Evolutionary conservation across 2,329 filamentous ascomycete genomes (phyloP).

Genomic region (Pseudogymnoascus verrucosus): DNA sequence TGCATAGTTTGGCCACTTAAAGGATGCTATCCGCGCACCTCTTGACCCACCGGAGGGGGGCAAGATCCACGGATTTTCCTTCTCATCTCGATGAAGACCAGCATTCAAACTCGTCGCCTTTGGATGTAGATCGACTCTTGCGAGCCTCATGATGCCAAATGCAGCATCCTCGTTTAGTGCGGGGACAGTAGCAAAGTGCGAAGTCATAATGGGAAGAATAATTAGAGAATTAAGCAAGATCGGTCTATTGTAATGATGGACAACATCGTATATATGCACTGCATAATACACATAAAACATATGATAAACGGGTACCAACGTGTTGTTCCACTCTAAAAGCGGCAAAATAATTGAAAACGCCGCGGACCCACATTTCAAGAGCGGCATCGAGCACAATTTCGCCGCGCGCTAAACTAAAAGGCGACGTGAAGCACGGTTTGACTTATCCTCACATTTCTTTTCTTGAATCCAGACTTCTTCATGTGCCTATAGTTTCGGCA

Average conservation of each 20-base stretch:
- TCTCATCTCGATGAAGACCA: constrained; percentile 33
- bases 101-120: constrained; percentile 34
- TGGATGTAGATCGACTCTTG: constrained; percentile 22
- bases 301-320: background rate
- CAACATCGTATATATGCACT: background rate
- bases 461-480: background rate
- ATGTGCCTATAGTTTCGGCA: background rate
- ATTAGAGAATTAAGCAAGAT: background rate
- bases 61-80: constrained; percentile 32
- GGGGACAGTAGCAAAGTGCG: background rate
- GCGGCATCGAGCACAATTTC: background rate
- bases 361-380: background rate
- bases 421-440: background rate
- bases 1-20: background rate
- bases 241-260: background rate
- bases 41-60: constrained; percentile 31
- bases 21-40: constrained; percentile 15
- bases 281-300: background rate
- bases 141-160: background rate
- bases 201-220: background rate
- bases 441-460: background rate
- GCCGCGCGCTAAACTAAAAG: background rate
- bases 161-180: background rate
- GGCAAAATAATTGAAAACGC: background rate
- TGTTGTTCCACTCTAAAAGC: background rate